Evolutionary conservation across 495 filamentous ascomycete genomes (phyloP).

Genomic region (Glarea lozoyensis): DNA sequence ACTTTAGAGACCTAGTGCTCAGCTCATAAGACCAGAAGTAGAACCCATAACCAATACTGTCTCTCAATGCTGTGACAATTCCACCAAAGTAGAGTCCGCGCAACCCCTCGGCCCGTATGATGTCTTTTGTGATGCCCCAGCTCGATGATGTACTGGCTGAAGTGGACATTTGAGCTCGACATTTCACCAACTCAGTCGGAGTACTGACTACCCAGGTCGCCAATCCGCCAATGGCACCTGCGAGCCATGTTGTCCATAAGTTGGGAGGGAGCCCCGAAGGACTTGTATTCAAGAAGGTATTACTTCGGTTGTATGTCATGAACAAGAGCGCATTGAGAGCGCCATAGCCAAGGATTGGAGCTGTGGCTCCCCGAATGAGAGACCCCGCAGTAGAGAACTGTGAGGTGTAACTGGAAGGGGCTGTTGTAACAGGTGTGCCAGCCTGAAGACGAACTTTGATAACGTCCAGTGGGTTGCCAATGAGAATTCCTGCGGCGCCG

Average conservation of each 20-base stretch:
- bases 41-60: slow-evolving; percentile 84
- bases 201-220: slow-evolving; percentile 74
- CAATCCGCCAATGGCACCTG: slow-evolving; percentile 69
- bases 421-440: slow-evolving; percentile 20
- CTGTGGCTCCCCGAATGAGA: slow-evolving; percentile 53
- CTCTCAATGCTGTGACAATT: slow-evolving; percentile 65
- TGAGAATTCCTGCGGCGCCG: slow-evolving; percentile 71
- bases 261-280: slow-evolving; percentile 20
- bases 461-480: slow-evolving; percentile 82
- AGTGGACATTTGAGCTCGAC: slow-evolving; percentile 56
- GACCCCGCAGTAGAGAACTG: slow-evolving; percentile 26
- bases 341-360: slow-evolving; percentile 79
- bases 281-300: slow-evolving; percentile 20
- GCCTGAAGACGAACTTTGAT: slow-evolving; percentile 80
- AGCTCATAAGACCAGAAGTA: slow-evolving; percentile 89
- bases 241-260: slow-evolving; percentile 56
- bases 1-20: slow-evolving; percentile 44
- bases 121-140: slow-evolving; percentile 51
- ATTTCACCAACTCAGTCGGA: slow-evolving; percentile 84
- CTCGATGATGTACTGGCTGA: slow-evolving; percentile 29
- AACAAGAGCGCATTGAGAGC: slow-evolving; percentile 85
- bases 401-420: slow-evolving; percentile 6
- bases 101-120: slow-evolving; percentile 52
- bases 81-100: slow-evolving; percentile 72
- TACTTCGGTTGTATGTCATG: slow-evolving; percentile 70